Evolutionary conservation across 768 basidiomycete genomes (phyloP).

Genomic region (Mycena capillaripes): DNA sequence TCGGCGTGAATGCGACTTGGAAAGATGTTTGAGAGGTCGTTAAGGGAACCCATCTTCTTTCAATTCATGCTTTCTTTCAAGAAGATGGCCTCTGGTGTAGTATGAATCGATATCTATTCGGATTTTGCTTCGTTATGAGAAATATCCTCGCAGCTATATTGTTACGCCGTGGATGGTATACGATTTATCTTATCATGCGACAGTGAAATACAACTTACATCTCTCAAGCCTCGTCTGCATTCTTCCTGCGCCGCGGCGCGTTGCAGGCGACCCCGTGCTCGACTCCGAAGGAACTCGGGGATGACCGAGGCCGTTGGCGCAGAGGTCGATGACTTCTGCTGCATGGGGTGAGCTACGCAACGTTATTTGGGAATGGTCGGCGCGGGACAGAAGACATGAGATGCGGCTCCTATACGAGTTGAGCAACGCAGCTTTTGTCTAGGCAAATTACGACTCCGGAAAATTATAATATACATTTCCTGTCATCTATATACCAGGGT

Average conservation of each 20-base stretch:
- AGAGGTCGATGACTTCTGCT: too few species aligned
- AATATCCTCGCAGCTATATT: slow-evolving; percentile 57
- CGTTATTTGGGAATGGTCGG: too few species aligned
- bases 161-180: slow-evolving; percentile 66
- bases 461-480: background rate
- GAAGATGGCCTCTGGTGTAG: slow-evolving; percentile 69
- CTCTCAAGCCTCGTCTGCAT: too few species aligned
- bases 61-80: slow-evolving; percentile 69
- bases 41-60: slow-evolving; percentile 64
- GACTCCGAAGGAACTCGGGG: too few species aligned
- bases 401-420: too few species aligned
- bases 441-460: too few species aligned
- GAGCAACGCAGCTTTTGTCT: too few species aligned
- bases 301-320: too few species aligned
- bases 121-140: background rate
- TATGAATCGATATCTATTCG: slow-evolving; percentile 42
- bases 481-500: background rate
- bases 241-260: too few species aligned
- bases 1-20: slow-evolving; percentile 67
- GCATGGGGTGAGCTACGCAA: too few species aligned
- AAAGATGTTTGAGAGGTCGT: slow-evolving; percentile 65
- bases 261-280: too few species aligned
- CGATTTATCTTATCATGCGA: background rate
- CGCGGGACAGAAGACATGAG: too few species aligned
- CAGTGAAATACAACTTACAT: background rate